Conservation (phyloP, 2,329 filamentous ascomycete species). For the Aspergillus quadricinctus region DNA sequence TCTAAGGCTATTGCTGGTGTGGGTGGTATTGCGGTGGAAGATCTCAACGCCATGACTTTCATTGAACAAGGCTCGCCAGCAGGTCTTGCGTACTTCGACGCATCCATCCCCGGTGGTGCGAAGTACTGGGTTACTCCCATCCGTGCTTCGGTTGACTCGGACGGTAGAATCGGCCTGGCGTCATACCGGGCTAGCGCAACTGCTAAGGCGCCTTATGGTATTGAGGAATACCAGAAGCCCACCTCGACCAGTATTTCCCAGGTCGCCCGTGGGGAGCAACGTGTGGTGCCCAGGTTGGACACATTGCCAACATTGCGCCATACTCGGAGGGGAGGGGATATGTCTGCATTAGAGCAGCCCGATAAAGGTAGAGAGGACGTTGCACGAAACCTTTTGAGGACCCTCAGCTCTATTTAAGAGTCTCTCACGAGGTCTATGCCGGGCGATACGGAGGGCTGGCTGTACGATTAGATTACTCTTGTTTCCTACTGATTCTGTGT, state of each 20-base stretch:
- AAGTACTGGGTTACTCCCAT: constrained; percentile 50
- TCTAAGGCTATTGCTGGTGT: constrained; percentile 36
- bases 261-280: constrained; percentile 19
- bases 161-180: constrained; percentile 41
- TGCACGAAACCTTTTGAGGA: constrained; percentile 29
- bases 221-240: constrained; percentile 33
- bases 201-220: constrained; percentile 32
- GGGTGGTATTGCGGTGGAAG: constrained; percentile 40
- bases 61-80: constrained; percentile 33
- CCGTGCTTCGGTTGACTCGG: constrained; percentile 43
- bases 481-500: constrained; percentile 20
- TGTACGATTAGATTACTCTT: constrained; percentile 31
- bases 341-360: constrained; percentile 6
- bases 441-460: constrained; percentile 11
- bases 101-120: constrained; percentile 46
- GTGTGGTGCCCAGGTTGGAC: constrained; percentile 30
- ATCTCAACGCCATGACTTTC: constrained; percentile 32
- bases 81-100: constrained; percentile 42
- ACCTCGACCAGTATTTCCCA: constrained; percentile 23
- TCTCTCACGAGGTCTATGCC: constrained; percentile 3
- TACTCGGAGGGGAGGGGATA: constrained; percentile 7
- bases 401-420: constrained; percentile 18
- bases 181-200: constrained; percentile 30
- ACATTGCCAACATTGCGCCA: neutral
- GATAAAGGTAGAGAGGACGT: constrained; percentile 24